Conservation (phyloP, 768 basidiomycete genomes). For the Xerocomellus chrysenteron region DNA sequence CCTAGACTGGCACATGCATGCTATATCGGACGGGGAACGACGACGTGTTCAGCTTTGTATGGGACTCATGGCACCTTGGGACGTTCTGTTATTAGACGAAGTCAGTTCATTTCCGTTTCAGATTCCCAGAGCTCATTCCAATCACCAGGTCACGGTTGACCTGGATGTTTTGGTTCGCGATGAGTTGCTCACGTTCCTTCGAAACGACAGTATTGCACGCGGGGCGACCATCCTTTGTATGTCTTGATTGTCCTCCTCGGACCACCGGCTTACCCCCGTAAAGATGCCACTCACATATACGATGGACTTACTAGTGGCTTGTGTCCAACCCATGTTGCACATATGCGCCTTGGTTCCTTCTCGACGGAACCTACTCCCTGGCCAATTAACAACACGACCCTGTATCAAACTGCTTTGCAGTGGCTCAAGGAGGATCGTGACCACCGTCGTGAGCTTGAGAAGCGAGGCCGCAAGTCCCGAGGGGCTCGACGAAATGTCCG, state of each 20-base stretch:
- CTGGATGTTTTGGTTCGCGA: slow-evolving; percentile 93
- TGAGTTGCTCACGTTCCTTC: slow-evolving; percentile 86
- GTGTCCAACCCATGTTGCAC: slow-evolving; percentile 94
- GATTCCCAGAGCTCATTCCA: not conserved
- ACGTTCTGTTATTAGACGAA: slow-evolving; percentile 91
- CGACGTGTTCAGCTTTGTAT: slow-evolving; percentile 92
- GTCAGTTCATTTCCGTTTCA: slow-evolving; percentile 39
- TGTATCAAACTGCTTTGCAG: slow-evolving; percentile 75
- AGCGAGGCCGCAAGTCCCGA: slow-evolving; percentile 52
- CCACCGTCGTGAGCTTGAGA: slow-evolving; percentile 57
- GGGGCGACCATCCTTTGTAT: slow-evolving; percentile 86
- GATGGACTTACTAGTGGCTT: slow-evolving; percentile 68
- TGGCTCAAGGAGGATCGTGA: slow-evolving; percentile 89
- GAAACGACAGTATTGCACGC: slow-evolving; percentile 73
- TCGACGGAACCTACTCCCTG: slow-evolving; percentile 67
- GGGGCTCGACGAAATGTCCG: slow-evolving; percentile 61
- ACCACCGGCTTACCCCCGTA: slow-evolving; percentile 2
- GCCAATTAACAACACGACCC: slow-evolving; percentile 45
- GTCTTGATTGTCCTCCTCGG: slow-evolving; percentile 23
- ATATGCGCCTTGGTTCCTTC: slow-evolving; percentile 84
- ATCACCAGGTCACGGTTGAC: slow-evolving; percentile 85
- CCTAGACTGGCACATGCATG: slow-evolving; percentile 94
- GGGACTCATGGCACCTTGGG: slow-evolving; percentile 94
- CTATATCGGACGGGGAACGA: slow-evolving; percentile 95
- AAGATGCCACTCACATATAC: slow-evolving; percentile 97